A percentile compares a stretch with the other conserved stretches of the same genome.
These are phyloP conservation scores for Podosphaera aphanis DNA, from an alignment of 2,329 filamentous ascomycete genomes.

Conservation along the genomic window DNA sequence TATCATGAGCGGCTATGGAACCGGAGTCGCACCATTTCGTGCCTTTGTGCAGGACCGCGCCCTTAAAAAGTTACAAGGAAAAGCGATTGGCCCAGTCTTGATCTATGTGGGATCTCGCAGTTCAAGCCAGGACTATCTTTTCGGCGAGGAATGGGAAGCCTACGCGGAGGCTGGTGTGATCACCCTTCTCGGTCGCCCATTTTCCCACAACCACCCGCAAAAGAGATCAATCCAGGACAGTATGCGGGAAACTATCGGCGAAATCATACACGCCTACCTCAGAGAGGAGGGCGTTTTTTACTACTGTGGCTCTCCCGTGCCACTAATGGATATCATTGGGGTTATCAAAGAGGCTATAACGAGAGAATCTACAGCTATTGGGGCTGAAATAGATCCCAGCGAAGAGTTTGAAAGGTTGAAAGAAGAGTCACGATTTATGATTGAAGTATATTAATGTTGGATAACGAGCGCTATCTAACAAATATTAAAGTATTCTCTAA, in stretches of 20 bases:
- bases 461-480: too few species aligned
- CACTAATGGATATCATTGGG: constrained; percentile 84
- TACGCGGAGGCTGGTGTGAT: constrained; percentile 91
- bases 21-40: constrained; percentile 93
- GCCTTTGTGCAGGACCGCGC: constrained; percentile 96
- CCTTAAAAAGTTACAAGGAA: constrained; percentile 91
- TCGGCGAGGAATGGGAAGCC: constrained; percentile 97
- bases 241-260: constrained; percentile 67
- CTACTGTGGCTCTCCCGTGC: constrained; percentile 94
- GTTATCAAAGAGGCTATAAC: constrained; percentile 85
- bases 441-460: constrained; percentile 74
- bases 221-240: constrained; percentile 99
- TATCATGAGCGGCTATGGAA: constrained; percentile 98
- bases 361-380: constrained; percentile 40
- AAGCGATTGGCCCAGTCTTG: constrained; percentile 78
- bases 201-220: constrained; percentile 86
- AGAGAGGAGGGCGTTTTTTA: constrained; percentile 82
- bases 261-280: constrained; percentile 73
- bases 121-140: constrained; percentile 95
- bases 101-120: constrained; percentile 93
- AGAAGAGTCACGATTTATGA: constrained; percentile 79
- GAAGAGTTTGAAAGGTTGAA: constrained; percentile 96
- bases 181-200: constrained; percentile 77
- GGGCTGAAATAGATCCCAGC: constrained; percentile 60
- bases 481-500: too few species aligned